Base-by-base conservation (phyloP, 768 basidiomycete species). In the Stropharia rugosoannulata region DNA sequence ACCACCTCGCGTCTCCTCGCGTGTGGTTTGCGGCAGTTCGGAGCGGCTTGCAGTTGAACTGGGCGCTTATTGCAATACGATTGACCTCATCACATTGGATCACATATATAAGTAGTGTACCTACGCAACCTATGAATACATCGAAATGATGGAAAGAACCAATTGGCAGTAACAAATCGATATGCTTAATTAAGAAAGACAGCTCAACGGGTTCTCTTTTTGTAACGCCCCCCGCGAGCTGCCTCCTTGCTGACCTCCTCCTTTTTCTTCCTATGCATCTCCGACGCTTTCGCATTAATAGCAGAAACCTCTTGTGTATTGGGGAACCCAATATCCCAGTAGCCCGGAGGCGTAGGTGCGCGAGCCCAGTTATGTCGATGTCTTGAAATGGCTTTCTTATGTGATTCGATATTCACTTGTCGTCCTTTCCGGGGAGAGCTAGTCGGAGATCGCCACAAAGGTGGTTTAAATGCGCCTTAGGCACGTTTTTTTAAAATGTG, bases 311-410 rank as follows among this genome's bases (percentile, higher is more conserved):
- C 84, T 68, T 95, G 94, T 3, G 94, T 95, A 60, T 78, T 76
- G 1, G 95, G 95, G 66, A 98, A 95, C 1, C 89, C 93, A 55
- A 95, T 94, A 54, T 87, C 78, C 91, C 93, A 95, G 70, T 91
- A 96, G 13, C 84, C 85, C 0, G 92, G 93, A 10, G 95, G 95
- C 1, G 92, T 94, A 48, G 76, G 80, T 1, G 85, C 78, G 44
- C 83, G 78, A 27, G 76, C 77, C 90, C 89, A 93, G 16, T 85
- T 78, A 56, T 85, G 79, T 13, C 88, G 78, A 67, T 92, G 90
- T 29, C 86, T 78, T 37, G 88, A 91, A 48, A 92, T 86, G 6
- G 76, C 72, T 58, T 89, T 79, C 70, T 83, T 84, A 65, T 90
- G 91, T n/a, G 76, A 71, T 11, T 72, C 72, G 64, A 70, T 78